Base-by-base conservation (phyloP, 768 basidiomycete species). In the Suillus cothurnatus region DNA sequence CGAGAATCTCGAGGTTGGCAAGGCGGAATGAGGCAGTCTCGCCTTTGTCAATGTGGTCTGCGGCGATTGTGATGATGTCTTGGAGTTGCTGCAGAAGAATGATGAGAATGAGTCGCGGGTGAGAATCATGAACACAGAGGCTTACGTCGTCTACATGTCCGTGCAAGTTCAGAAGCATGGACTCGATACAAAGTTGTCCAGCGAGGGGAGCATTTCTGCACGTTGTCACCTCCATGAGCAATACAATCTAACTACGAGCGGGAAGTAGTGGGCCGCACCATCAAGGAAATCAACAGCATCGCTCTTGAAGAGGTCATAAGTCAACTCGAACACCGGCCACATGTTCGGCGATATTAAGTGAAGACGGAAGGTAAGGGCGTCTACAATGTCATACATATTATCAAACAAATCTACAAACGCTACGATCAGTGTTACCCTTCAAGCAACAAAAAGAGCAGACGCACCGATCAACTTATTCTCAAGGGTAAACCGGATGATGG, bases 121-220 rank as follows among this genome's bases (percentile, higher is more conserved):
- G 39, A 38, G n/a, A 41, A 55, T 7, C 38, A 64, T 17, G 32
- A 60, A 50, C 2, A 43, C 64, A 21, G 32, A 58, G 19, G 78
- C 87, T 41, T 69, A 93, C 93, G 67, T 95, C 91, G 71, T 95
- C 93, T 43, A 92, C 77, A 67, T 85, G 81, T 23, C 94, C 92
- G 31, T 87, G 83, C 34, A 96, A 81, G 75, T 92, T 93, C 60
- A 95, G 85, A 36, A 97, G 79, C 66, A 94, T 81, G 1, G 90
- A 89, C 76, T 95, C 94, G 92, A 92, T 61, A 97, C 81, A 73
- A 94, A 93, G 82, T 95, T 96, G 80, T 94, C 92, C 63, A 97
- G 77, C 6, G 90, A 88, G 14, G 93, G 92, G 31, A 94, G 83
- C 92, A 95, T 95, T 74, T 96, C 94, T 89, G 45, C 17, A 49